These are phyloP conservation scores for Xylaria cubensis DNA, from an alignment of 495 filamentous ascomycete species.

Conservation along the genomic window DNA sequence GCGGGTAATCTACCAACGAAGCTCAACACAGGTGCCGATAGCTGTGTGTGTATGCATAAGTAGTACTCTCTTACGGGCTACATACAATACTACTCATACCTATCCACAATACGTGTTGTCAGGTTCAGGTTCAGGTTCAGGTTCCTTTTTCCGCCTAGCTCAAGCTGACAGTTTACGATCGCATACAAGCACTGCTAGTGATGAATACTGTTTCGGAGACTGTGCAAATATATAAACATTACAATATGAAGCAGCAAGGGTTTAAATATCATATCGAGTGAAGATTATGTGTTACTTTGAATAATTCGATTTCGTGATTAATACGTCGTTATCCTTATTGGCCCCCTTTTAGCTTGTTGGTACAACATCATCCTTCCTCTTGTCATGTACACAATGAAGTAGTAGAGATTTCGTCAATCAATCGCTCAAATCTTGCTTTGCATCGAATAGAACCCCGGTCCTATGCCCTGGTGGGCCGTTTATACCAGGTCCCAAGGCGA, in stretches of 20 bases:
- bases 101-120: not conserved
- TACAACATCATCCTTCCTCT: conserved; percentile 2
- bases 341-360: not conserved
- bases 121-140: not conserved
- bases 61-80: too few species aligned
- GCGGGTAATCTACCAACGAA: too few species aligned
- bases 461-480: conserved; percentile 8
- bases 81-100: too few species aligned
- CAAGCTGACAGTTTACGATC: not conserved
- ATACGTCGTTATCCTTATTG: not conserved
- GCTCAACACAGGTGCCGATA: too few species aligned
- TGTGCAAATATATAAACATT: not conserved
- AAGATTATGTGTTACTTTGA: not conserved
- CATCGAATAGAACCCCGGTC: not conserved
- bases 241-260: not conserved
- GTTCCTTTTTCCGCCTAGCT: not conserved
- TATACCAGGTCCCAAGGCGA: not conserved
- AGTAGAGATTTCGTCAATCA: conserved; percentile 28
- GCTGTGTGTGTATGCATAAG: too few species aligned
- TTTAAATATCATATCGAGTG: too few species aligned
- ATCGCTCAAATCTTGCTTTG: conserved; percentile 3
- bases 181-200: not conserved
- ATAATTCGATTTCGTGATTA: conserved; percentile 7
- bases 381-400: conserved; percentile 24
- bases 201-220: not conserved